These are phyloP conservation scores for Rauvolfia tetraphylla DNA, from an alignment of 257 asterid species.

Conservation along the genomic window DNA sequence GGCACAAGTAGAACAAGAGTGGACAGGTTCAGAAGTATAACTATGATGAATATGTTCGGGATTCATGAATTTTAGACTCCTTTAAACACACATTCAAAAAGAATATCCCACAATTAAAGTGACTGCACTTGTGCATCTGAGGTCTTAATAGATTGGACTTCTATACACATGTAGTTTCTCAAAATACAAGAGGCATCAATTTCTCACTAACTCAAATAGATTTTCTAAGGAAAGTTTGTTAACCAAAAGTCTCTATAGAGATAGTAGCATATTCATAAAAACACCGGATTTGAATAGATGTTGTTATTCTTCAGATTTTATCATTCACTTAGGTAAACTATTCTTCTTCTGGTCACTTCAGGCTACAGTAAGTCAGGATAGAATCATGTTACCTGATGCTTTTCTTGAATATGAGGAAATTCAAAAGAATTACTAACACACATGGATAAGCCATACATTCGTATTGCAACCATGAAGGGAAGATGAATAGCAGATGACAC, in stretches of 20 bases:
- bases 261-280: background rate
- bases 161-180: background rate
- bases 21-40: background rate
- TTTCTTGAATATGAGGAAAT: background rate
- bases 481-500: background rate
- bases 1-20: background rate
- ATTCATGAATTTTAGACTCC: background rate
- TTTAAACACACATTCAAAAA: background rate
- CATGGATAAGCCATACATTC: background rate
- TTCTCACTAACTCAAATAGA: background rate
- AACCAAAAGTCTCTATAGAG: background rate
- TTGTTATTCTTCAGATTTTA: background rate
- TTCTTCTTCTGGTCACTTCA: background rate
- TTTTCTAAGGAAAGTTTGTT: background rate
- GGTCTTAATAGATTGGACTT: background rate
- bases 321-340: background rate
- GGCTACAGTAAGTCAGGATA: background rate
- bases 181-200: constrained; percentile 8
- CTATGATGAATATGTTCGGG: background rate
- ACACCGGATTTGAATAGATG: background rate
- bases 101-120: background rate
- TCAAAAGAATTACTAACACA: background rate
- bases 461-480: background rate
- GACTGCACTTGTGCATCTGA: background rate
- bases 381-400: background rate